Base-by-base conservation (phyloP, 129 eudicot genomes). In the Flaveria bidentis region DNA sequence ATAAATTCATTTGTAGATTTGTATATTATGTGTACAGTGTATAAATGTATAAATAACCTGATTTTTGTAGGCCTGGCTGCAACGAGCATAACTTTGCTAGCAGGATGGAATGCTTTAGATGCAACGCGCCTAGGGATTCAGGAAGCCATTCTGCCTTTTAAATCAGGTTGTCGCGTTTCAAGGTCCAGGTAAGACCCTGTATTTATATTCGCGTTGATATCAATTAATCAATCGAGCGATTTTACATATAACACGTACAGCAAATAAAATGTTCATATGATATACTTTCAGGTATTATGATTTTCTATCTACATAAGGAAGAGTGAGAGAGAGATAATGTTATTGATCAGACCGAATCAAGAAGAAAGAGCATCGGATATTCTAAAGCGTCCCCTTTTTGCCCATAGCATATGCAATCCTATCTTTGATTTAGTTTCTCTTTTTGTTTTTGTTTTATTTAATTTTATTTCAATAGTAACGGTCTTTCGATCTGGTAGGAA, bases 81-180 rank as follows among this genome's bases (percentile, higher is more conserved):
- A 93, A 88, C 45, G 98, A 88, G 82, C 98, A 93, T 67, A 93
- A 93, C 88, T 93, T 93, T 71, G 98, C 98, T 30, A 93, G 98
- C 80, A 78, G 98, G 83, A 88, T 83, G 87, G 98, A 93, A 76
- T 93, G 98, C 63, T 93, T 88, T 86, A 76, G 98, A 87, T 93
- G 98, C 97, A 93, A 82, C 50, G 97, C 95, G 42, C 98, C 98
- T 1, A 84, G 96, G 84, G 98, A 93, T 69, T 71, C 88, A 36
- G 83, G 96, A 44, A 87, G 87, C 92, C 85, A 69, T 69, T 81
- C 97, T 60, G 20, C 89, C 12, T 88, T 72, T 75, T 88, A 76
- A 84, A 75, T 72, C 76, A 36, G 52, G 68, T 81, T 76, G 64
- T 73, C 42, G 78, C 72, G 72, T 83, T 88, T 84, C 87, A 58